A percentile compares a stretch with the other conserved stretches of the same genome.
These are phyloP conservation scores for Trebouxiophyceae sp. DNA, from an alignment of 163 green algal species.

Conservation along the genomic window DNA sequence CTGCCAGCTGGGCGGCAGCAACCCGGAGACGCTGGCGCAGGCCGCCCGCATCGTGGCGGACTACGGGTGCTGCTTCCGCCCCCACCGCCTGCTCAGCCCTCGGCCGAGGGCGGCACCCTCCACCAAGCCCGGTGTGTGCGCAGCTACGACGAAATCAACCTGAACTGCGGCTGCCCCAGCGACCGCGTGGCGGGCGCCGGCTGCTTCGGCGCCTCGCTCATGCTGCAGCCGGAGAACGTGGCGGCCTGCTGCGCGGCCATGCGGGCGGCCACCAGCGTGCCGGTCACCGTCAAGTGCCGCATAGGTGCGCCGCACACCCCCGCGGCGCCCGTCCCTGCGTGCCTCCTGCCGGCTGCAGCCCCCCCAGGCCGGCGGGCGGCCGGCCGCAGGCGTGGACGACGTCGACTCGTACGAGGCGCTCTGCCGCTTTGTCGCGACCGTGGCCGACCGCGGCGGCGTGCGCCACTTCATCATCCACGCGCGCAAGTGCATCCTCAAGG, in stretches of 20 bases:
- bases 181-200: conserved; percentile 81
- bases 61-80: too few species aligned
- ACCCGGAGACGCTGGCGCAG: conserved; percentile 55
- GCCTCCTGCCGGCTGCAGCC: neutral
- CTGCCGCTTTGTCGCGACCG: conserved; percentile 62
- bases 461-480: conserved; percentile 92
- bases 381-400: conserved; percentile 51
- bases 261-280: conserved; percentile 27
- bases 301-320: conserved; percentile 50
- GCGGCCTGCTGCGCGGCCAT: conserved; percentile 66
- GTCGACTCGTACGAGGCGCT: conserved; percentile 80
- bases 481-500: conserved; percentile 89
- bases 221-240: conserved; percentile 73
- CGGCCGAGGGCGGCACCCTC: too few species aligned
- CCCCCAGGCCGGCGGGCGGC: neutral
- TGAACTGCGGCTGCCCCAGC: conserved; percentile 88
- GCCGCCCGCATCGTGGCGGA: conserved; percentile 39
- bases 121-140: too few species aligned
- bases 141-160: conserved; percentile 80
- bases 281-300: conserved; percentile 94
- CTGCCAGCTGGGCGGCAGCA: conserved; percentile 80
- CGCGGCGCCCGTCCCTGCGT: neutral
- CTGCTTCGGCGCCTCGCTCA: conserved; percentile 86
- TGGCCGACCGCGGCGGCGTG: conserved; percentile 59
- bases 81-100: too few species aligned